Conservation (phyloP, 1,284 basidiomycete genomes). For the Austroboletus olivaceoglutinosus region DNA sequence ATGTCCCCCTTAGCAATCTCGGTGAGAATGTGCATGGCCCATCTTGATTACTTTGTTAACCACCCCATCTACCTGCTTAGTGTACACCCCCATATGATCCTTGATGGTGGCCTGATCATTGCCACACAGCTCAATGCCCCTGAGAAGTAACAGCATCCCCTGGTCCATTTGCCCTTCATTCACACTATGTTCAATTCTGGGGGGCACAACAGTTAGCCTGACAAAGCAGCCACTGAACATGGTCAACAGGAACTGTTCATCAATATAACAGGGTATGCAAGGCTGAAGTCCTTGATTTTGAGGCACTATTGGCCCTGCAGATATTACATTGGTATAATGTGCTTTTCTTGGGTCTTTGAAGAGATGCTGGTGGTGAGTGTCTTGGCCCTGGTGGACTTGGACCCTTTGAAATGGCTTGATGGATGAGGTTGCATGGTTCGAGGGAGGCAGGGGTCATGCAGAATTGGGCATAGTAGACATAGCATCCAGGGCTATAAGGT, state of each 20-base stretch:
- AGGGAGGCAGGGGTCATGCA: constrained; percentile 58
- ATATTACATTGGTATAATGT: constrained; percentile 58
- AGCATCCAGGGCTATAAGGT: constrained; percentile 50
- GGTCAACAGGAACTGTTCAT: constrained; percentile 92
- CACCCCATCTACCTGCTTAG: no score
- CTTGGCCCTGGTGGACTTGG: constrained; percentile 56
- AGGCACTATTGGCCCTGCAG: constrained; percentile 91
- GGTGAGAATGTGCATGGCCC: no score
- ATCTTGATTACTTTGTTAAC: no score
- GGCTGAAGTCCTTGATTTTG: constrained; percentile 89
- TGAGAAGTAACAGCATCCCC: constrained; percentile 85
- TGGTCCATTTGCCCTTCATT: constrained; percentile 81
- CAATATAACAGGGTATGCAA: constrained; percentile 89
- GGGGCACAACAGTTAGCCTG: constrained; percentile 64
- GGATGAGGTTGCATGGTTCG: constrained; percentile 83
- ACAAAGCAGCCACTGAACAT: constrained; percentile 99
- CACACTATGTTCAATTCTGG: constrained; percentile 41
- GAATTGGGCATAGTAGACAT: constrained; percentile 18
- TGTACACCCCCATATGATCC: constrained; percentile 88
- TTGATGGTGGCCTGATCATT: constrained; percentile 95
- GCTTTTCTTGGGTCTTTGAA: constrained; percentile 44
- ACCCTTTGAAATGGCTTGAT: constrained; percentile 79
- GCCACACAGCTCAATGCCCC: constrained; percentile 97
- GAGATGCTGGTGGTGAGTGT: constrained; percentile 59
- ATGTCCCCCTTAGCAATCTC: no score